phyloP scores from a whole-genome alignment of 805 yeast species.

The Priceomyces melissophilus region DNA sequence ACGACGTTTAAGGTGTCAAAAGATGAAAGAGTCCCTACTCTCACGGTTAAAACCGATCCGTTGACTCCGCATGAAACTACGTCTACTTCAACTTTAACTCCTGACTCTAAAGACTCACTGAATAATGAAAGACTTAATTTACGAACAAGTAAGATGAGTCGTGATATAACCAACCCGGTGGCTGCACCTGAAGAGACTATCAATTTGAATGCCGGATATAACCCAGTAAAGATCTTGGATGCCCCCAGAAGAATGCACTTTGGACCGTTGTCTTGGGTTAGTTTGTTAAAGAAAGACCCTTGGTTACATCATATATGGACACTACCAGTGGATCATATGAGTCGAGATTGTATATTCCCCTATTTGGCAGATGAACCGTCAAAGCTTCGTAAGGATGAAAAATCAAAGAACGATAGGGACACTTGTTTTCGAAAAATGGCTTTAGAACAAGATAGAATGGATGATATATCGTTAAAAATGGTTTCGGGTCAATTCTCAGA shows the following conservation, averaged over 20 bases:
- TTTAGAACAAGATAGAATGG: conserved; percentile 9
- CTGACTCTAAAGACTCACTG: not conserved
- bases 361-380: not conserved
- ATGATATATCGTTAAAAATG: conserved; percentile 7
- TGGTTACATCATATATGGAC: conserved; percentile 32
- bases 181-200: conserved; percentile 24
- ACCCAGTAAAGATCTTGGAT: conserved; percentile 38
- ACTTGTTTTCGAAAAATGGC: conserved; percentile 8
- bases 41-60: conserved; percentile 1
- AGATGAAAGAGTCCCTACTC: conserved; percentile 1
- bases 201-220: conserved; percentile 35
- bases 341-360: not conserved
- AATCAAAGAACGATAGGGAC: not conserved
- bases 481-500: conserved; percentile 8
- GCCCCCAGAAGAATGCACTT: conserved; percentile 27
- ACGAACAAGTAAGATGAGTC: not conserved
- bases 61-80: conserved; percentile 5
- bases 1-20: conserved; percentile 6
- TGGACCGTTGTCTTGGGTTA: conserved; percentile 40
- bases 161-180: not conserved
- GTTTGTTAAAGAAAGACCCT: conserved; percentile 32
- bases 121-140: not conserved
- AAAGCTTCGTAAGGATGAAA: not conserved
- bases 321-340: not conserved
- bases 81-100: conserved; percentile 1